Base-by-base conservation (phyloP, 129 eudicot genomes). In the Kitagawia praeruptora region DNA sequence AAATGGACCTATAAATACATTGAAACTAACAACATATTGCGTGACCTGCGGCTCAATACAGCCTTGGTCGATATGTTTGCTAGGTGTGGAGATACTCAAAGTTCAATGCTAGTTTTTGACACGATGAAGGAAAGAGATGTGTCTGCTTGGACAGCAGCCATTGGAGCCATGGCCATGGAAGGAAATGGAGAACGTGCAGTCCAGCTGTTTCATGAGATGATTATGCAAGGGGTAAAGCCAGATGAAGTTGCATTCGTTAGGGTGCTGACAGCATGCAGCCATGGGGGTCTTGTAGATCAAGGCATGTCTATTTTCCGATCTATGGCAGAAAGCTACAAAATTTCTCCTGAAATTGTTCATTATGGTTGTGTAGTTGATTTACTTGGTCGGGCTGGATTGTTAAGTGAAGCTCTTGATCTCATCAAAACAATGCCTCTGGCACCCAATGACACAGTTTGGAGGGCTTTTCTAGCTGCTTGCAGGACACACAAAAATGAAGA, bases 341-440 rank as follows among this genome's bases (percentile, higher is more conserved):
- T 90, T 42, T 49, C 87, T 41, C 90, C 87, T 46, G 73, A 76
- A 2, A 78, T 84, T 34, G 88, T 85, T 70, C 92, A 90, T 51
- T 88, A 88, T 58, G 89, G 89, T 4, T 85, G 90, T 40, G 40
- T 86, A 38, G 95, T 88, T 56, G 92, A 90, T 80, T 79, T 90
- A 75, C 87, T 90, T 25, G 95, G 90, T n/a, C 87, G 92, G 28
- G 89, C 92, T 27, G 95, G 92, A 28, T 73, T 75, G 41, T 31
- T 90, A 27, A 25, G 71, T 8, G 81, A 88, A 11, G 95, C 95
- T 34, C 81, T 83, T 49, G 83, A 86, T 41, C 46, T 90, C 70
- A 84, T 90, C 61, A 84, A 86, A 31, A 72, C 78, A 34, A 90
- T 90, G 92, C 90, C 95, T 2, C 79, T 86, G 83, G 75, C 70